Evolutionary conservation across 805 yeast genomes (phyloP).

Genomic region (Saccharomycopsis synnaedendra): DNA sequence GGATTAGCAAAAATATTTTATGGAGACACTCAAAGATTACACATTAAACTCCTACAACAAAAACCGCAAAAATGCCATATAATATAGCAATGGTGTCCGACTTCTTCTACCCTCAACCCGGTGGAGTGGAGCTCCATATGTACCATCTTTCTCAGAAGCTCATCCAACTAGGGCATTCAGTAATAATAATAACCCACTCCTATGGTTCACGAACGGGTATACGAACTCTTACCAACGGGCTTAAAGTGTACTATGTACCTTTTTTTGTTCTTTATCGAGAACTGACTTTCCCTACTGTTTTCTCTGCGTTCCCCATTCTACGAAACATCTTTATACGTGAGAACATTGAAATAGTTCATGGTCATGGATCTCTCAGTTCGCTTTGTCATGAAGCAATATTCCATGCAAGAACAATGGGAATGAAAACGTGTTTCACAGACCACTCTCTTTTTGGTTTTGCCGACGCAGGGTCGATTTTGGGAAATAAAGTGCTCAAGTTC

Average conservation of each 20-base stretch:
- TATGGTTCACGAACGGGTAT: conserved; percentile 78
- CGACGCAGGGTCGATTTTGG: conserved; percentile 69
- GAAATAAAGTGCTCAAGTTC: conserved; percentile 78
- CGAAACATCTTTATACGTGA: conserved; percentile 83
- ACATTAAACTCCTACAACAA: too few species aligned
- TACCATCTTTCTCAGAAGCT: conserved; percentile 82
- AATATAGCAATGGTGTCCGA: conserved; percentile 71
- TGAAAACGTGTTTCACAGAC: conserved; percentile 86
- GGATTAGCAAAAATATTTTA: too few species aligned
- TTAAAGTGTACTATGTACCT: conserved; percentile 89
- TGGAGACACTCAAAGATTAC: too few species aligned
- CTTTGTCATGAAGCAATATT: conserved; percentile 82
- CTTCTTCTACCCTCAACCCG: conserved; percentile 96
- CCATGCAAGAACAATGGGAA: conserved; percentile 91
- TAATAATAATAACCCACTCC: conserved; percentile 78
- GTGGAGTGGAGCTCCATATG: conserved; percentile 94
- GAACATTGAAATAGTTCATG: conserved; percentile 79
- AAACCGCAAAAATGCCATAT: conserved; percentile 16
- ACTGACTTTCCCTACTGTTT: conserved; percentile 81
- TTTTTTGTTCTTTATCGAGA: conserved; percentile 70
- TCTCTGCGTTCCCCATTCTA: conserved; percentile 74
- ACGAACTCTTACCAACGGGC: conserved; percentile 74
- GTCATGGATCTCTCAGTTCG: conserved; percentile 85
- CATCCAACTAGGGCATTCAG: conserved; percentile 73
- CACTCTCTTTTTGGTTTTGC: conserved; percentile 94